Percentiles rank a stretch among this genome's conserved stretches.
phyloP scores from a whole-genome alignment of 768 basidiomycete species.

The Astraeus odoratus region DNA sequence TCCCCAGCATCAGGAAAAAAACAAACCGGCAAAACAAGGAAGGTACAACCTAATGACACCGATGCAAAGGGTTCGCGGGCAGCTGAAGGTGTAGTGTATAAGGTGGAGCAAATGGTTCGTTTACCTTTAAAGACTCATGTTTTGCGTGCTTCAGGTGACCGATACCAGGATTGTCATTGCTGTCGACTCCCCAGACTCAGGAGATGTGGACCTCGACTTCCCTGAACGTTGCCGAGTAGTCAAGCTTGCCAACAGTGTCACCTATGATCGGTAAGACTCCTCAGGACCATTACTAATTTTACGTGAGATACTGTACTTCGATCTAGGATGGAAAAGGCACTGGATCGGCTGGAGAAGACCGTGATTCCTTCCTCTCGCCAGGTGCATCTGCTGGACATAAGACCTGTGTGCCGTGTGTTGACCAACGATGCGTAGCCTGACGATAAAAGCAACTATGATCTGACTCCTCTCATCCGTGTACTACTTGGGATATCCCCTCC shows the following conservation, averaged over 20 bases:
- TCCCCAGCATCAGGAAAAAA: constrained; percentile 31
- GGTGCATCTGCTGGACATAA: constrained; percentile 5
- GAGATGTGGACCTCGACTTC: constrained; percentile 62
- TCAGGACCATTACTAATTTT: background rate
- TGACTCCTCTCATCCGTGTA: constrained; percentile 53
- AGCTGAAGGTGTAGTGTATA: constrained; percentile 82
- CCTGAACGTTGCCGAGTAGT: constrained; percentile 81
- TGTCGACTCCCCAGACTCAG: constrained; percentile 54
- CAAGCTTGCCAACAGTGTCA: constrained; percentile 89
- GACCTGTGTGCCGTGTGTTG: background rate
- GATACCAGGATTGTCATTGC: constrained; percentile 80
- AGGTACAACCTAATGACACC: constrained; percentile 23
- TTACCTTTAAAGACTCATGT: background rate
- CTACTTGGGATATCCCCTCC: constrained; percentile 60
- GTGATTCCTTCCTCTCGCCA: constrained; percentile 22
- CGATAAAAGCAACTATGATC: constrained; percentile 36
- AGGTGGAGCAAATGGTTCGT: constrained; percentile 34
- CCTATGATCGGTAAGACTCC: constrained; percentile 65
- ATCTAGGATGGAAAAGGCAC: constrained; percentile 77
- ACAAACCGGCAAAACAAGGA: constrained; percentile 41
- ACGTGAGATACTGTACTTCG: background rate
- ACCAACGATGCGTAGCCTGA: constrained; percentile 21
- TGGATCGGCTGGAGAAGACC: constrained; percentile 56
- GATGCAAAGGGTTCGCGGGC: constrained; percentile 34
- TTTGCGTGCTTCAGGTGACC: constrained; percentile 47